Evolutionary conservation across 345 rosid species (phyloP).

Genomic region (Eutrema japonicum): DNA sequence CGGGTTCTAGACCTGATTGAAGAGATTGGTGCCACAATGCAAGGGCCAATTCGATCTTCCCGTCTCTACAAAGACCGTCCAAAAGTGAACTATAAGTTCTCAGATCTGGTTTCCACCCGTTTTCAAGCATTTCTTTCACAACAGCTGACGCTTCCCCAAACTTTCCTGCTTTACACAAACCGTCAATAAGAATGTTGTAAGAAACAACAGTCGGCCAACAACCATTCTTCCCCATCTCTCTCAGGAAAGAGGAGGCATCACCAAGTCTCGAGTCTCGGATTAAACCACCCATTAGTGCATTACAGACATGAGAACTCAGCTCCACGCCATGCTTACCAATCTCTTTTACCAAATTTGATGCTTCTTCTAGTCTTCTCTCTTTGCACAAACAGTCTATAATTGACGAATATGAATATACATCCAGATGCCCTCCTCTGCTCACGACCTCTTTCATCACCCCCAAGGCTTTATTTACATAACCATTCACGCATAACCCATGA

Average conservation of each 20-base stretch:
- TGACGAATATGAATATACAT: slow-evolving; percentile 70
- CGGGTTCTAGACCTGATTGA: slow-evolving; percentile 63
- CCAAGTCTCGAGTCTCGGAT: slow-evolving; percentile 65
- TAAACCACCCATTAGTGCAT: slow-evolving; percentile 69
- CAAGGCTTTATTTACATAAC: slow-evolving; percentile 71
- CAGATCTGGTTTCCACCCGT: slow-evolving; percentile 69
- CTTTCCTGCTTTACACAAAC: slow-evolving; percentile 76
- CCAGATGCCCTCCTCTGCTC: slow-evolving; percentile 52
- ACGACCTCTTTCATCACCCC: slow-evolving; percentile 60
- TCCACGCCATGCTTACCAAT: slow-evolving; percentile 55
- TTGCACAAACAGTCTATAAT: slow-evolving; percentile 76
- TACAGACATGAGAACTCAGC: slow-evolving; percentile 62
- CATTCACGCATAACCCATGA: slow-evolving; percentile 84
- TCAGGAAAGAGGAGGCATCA: slow-evolving; percentile 60
- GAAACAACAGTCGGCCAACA: slow-evolving; percentile 63
- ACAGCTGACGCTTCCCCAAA: slow-evolving; percentile 64
- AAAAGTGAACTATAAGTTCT: slow-evolving; percentile 78
- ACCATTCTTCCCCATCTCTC: slow-evolving; percentile 58
- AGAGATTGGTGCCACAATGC: slow-evolving; percentile 68
- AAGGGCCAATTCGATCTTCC: slow-evolving; percentile 69
- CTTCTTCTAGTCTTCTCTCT: slow-evolving; percentile 75
- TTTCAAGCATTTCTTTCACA: slow-evolving; percentile 81
- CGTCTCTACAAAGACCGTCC: slow-evolving; percentile 71
- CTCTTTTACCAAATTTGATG: slow-evolving; percentile 50
- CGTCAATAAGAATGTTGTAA: slow-evolving; percentile 70